Evolutionary conservation across 345 rosid species (phyloP), one percentile per base, ranked within the genome.

Genomic region (Populus ilicifolia): DNA sequence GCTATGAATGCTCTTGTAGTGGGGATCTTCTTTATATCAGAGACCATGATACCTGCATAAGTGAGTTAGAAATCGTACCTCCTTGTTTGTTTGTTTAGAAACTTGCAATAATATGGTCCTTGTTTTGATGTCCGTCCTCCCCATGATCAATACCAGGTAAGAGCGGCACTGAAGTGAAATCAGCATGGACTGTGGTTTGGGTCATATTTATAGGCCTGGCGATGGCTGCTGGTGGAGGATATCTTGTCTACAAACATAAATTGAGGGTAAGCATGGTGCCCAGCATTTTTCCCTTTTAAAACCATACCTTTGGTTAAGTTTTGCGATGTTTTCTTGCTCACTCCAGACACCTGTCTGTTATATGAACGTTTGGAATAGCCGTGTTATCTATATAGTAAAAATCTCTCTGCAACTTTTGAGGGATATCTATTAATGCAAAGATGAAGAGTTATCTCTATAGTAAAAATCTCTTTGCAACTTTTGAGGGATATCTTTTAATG

Each of bases 11-110:
- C 85, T 83, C 86, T 77, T 94, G 98, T 80, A 88, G 98, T 23
- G 91, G 92, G 29, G 94, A 89, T 85, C 97, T 93, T 79, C 89
- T 94, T 56, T 94, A 94, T 76, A 94, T 94, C 39, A 87, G 90
- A 84, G 98, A 94, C 80, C 98, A 94, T 46, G 98, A 94, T 78
- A 89, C 98, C 76, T 94, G 98, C 93, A 91, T 94, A 85, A 90
- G 98, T 94, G 79, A 82, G 94, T 88, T 79, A 75, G 73, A 29
- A 52, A 68, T 44, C 27, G 6, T 10, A 23, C 63, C 21, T n/a
- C 30, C 8, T 6, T 43, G 33, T 43, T 64, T 50, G 48, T 44
- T 23, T 61, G 43, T 69, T 20, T 41, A 4, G 67, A 41, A 33
- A 46, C 39, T 20, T 30, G 14, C 38, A 23, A 35, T 78, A 20